These are phyloP conservation scores for Xylaria sp. DNA, from an alignment of 495 filamentous ascomycete genomes.

Conservation along the genomic window DNA sequence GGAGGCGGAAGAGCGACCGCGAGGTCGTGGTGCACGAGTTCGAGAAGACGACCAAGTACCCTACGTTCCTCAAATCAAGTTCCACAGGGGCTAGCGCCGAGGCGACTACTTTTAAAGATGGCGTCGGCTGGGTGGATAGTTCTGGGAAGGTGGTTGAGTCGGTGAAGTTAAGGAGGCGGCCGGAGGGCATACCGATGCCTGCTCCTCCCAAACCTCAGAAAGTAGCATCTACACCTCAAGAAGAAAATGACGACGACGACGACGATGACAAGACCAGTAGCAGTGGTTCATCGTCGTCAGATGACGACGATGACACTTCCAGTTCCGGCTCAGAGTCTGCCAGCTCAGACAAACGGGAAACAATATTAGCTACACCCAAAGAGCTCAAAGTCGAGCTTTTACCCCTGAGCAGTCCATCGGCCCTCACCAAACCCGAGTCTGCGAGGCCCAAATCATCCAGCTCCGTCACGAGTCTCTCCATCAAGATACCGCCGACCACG, in stretches of 20 bases:
- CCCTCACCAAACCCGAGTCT: constrained; percentile 29
- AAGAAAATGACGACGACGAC: constrained; percentile 25
- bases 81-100: constrained; percentile 40
- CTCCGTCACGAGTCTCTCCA: constrained; percentile 52
- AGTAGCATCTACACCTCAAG: constrained; percentile 27
- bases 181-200: constrained; percentile 24
- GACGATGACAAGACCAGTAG: constrained; percentile 45
- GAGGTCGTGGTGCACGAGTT: constrained; percentile 81
- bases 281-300: constrained; percentile 39
- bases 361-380: constrained; percentile 19
- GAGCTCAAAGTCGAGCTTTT: constrained; percentile 33
- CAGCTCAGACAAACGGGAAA: constrained; percentile 23
- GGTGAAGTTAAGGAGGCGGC: constrained; percentile 43
- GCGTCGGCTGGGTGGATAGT: constrained; percentile 87
- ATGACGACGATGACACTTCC: constrained; percentile 37
- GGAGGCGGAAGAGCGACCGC: constrained; percentile 56
- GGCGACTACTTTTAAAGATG: constrained; percentile 68
- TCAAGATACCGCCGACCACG: constrained; percentile 56
- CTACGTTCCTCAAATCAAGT: constrained; percentile 71
- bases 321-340: constrained; percentile 34
- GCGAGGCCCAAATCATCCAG: constrained; percentile 51
- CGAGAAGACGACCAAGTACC: constrained; percentile 75
- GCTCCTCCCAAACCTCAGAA: constrained; percentile 29
- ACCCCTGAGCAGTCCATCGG: constrained; percentile 27
- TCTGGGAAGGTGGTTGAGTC: constrained; percentile 76